Conservation (phyloP, 139 green algal species). For the Micromonas commoda region DNA sequence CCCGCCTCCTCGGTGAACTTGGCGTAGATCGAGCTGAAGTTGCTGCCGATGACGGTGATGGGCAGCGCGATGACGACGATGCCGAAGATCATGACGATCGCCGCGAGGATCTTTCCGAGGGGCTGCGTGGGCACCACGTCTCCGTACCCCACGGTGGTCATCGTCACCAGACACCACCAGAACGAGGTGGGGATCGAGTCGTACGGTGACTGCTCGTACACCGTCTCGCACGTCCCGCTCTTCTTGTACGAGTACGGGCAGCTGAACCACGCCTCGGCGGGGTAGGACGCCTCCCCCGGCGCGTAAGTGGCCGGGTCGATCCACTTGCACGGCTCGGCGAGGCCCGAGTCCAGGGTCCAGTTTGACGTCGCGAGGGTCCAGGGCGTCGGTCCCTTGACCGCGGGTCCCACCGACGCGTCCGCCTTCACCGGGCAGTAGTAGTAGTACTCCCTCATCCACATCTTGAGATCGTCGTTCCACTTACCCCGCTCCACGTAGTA, state of each 20-base stretch:
- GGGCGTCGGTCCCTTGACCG: not conserved
- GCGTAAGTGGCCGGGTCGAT: not conserved
- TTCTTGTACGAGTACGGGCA: slow-evolving; percentile 6
- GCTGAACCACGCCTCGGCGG: not conserved
- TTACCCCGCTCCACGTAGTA: slow-evolving; percentile 34
- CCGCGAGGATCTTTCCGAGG: slow-evolving; percentile 23
- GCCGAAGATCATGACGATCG: slow-evolving; percentile 29
- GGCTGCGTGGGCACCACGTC: slow-evolving; percentile 28
- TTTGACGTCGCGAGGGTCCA: not conserved
- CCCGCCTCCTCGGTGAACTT: slow-evolving; percentile 6
- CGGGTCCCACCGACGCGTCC: not conserved
- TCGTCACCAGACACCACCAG: slow-evolving; percentile 37
- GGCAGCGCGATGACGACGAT: slow-evolving; percentile 38
- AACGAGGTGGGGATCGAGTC: slow-evolving; percentile 29
- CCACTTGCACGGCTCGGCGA: not conserved
- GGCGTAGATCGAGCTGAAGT: slow-evolving; percentile 11
- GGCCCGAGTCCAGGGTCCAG: not conserved
- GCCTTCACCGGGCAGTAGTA: not conserved
- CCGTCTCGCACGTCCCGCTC: not conserved
- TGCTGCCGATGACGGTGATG: slow-evolving; percentile 32
- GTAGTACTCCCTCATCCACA: slow-evolving; percentile 12
- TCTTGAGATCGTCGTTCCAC: slow-evolving; percentile 24
- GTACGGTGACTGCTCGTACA: slow-evolving; percentile 29
- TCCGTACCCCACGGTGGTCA: slow-evolving; percentile 39
- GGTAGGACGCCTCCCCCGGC: not conserved